Percentiles rank a stretch among this genome's conserved stretches.
Conservation (phyloP, 192 early-diverging fungal species). For the Coemansia sp. region DNA sequence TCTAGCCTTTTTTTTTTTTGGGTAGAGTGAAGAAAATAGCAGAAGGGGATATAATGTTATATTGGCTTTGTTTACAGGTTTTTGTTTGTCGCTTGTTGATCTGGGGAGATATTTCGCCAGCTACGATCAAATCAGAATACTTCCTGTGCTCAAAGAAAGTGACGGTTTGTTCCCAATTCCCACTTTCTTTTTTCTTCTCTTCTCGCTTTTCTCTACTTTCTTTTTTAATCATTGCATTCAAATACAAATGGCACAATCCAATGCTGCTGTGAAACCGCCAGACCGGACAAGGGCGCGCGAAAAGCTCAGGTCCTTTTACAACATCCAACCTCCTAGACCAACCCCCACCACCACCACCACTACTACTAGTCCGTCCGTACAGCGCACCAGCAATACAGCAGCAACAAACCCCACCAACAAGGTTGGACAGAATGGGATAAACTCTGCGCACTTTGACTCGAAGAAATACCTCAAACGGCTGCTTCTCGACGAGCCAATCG, state of each 20-base stretch:
- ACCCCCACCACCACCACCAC: constrained; percentile 19
- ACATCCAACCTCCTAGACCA: constrained; percentile 20
- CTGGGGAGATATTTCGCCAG: too few relatives aligned
- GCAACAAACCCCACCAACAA: constrained; percentile 8
- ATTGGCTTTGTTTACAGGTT: too few relatives aligned
- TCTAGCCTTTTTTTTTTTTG: too few relatives aligned
- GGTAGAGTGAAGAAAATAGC: too few relatives aligned
- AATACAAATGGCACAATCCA: constrained; percentile 2
- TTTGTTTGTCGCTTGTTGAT: too few relatives aligned
- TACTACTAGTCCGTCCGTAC: constrained; percentile 1
- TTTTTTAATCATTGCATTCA: constrained; percentile 2
- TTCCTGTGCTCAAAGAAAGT: too few relatives aligned
- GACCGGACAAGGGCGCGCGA: constrained; percentile 34
- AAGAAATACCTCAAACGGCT: constrained; percentile 77
- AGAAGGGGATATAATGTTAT: too few relatives aligned
- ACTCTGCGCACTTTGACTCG: constrained; percentile 68
- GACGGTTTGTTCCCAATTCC: not conserved
- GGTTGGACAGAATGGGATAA: constrained; percentile 34
- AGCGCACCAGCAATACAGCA: not conserved
- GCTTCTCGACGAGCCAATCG: constrained; percentile 64
- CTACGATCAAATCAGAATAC: too few relatives aligned
- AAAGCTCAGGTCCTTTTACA: constrained; percentile 55
- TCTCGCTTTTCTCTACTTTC: not conserved
- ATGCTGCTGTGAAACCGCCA: not conserved
- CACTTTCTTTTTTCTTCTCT: not conserved